Evolutionary conservation across 768 basidiomycete genomes (phyloP).

Genomic region (Xanthoconium stramineum): DNA sequence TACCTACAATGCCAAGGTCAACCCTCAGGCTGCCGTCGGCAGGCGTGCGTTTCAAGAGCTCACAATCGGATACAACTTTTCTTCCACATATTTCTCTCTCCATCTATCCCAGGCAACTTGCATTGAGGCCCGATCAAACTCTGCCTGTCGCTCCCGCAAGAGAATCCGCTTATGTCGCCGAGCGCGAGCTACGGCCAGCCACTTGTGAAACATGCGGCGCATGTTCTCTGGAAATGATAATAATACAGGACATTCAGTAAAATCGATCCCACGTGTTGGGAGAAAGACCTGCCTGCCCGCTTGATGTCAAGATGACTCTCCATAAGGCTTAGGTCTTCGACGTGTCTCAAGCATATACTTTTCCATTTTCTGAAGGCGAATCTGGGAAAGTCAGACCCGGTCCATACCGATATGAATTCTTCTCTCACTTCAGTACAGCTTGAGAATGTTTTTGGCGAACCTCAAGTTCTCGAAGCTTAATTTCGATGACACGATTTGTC

Average conservation of each 20-base stretch:
- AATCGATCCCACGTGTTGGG: not conserved
- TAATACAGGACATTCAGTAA: not conserved
- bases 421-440: constrained; percentile 35
- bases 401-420: not conserved
- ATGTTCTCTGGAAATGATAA: constrained; percentile 49
- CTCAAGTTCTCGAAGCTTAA: constrained; percentile 73
- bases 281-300: constrained; percentile 56
- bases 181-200: constrained; percentile 60
- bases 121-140: constrained; percentile 51
- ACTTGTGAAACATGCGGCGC: constrained; percentile 65
- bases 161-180: constrained; percentile 58
- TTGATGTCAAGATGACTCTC: constrained; percentile 81
- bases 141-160: constrained; percentile 59
- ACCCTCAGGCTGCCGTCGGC: not conserved
- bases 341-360: constrained; percentile 54
- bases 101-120: constrained; percentile 73
- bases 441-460: constrained; percentile 46
- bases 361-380: constrained; percentile 70
- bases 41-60: constrained; percentile 16
- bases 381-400: constrained; percentile 36
- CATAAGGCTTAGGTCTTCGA: constrained; percentile 74
- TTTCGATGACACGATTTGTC: constrained; percentile 70
- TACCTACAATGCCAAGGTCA: constrained; percentile 28
- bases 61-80: constrained; percentile 63
- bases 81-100: constrained; percentile 68